Base-by-base conservation (phyloP, 75 land plant species). In the Isoetes taiwanensis region DNA sequence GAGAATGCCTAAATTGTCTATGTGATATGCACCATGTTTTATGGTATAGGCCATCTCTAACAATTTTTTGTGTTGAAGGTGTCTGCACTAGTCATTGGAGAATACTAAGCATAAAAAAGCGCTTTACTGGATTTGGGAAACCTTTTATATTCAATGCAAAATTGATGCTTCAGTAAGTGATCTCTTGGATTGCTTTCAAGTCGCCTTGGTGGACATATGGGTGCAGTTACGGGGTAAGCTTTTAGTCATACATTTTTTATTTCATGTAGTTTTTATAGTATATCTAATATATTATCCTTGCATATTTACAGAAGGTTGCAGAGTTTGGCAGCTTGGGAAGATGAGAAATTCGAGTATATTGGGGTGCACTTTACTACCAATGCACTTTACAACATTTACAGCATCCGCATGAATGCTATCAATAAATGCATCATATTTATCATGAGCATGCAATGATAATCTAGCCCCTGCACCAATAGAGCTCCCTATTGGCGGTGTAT, bases 141-240 rank as follows among this genome's bases (percentile, higher is more conserved):
- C 97, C 97, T 31, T 83, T 83, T 65, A 94, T 73, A 0, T 83
- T 83, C 61, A 78, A 83, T 67, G 87, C 97, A 34, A 75, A 91
- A 74, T 39, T 86, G 64, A 71, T 86, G 71, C 67, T 78, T 59
- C 80, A 77, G 94, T 89, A 39, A 21, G 79, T 68, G 6, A 12
- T 11, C 9, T 3, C 17, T 24, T n/a, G 41, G 41, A 78, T 62
- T 24, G 94, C 97, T 16, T 33, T 91, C 38, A 87, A 84, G 52
- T 80, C 85, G 29, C 97, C 97, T 33, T 91, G 97, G 97, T 91
- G 97, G 97, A 91, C 97, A 29, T 41, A 86, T 67, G 94, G 97
- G 25, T 80, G 82, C 58, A 61, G 55, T 43, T 91, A 91, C 34
- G 67, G 81, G 53, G 88, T 80, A 11, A 2, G 52, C 23, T 8